Base-by-base conservation (phyloP, 2,329 filamentous ascomycete genomes). In the Coniochaeta prunicola region DNA sequence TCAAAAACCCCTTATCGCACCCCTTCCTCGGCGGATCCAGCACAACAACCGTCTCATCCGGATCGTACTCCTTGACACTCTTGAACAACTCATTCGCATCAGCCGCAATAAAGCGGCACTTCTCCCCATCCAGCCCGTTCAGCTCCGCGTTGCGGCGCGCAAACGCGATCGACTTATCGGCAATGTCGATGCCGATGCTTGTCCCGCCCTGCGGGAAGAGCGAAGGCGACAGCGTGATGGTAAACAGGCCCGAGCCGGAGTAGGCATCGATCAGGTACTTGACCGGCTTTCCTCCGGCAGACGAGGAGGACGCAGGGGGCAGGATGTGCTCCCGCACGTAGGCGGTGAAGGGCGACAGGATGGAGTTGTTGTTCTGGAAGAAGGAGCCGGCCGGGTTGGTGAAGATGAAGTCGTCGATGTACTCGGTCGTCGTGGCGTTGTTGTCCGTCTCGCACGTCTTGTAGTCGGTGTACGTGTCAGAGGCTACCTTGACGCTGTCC, bases 301-400 rank as follows among this genome's bases (percentile, higher is more conserved):
- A 59, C 65, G 66, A 56, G 71, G 67, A 59, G 31, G 68, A 57
- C 54, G 66, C 34, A 2, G 80, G 75, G 0, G 86, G 87, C 1
- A 92, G 79, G 68, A 93, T 89, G 72, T 89, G 84, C 38, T 89
- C 80, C 62, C 91, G 89, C 70, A 97, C 90, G 77, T 96, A 96
- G 64, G 85, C 81, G 15, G 92, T 96, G 74, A 97, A 96, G 17
- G 79, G 76, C 31, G 90, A 86, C 26, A 99, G 87, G 74, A 99
- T 97, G 58, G 92, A 96, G 79, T 97, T 97, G 82, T 99, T 99
- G 81, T 99, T 99, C 71, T 99, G 94, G 83, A 99, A 99, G 78
- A 99, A 99, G 57, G 91, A 86, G 60, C 92, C 92, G 12, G 94
- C 94, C 2, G 90, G 91, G 76, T 96, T 97, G 71, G 87, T 87